These are phyloP conservation scores for Lobosporangium transversale DNA, from an alignment of 192 early-diverging fungal genomes.

Conservation along the genomic window DNA sequence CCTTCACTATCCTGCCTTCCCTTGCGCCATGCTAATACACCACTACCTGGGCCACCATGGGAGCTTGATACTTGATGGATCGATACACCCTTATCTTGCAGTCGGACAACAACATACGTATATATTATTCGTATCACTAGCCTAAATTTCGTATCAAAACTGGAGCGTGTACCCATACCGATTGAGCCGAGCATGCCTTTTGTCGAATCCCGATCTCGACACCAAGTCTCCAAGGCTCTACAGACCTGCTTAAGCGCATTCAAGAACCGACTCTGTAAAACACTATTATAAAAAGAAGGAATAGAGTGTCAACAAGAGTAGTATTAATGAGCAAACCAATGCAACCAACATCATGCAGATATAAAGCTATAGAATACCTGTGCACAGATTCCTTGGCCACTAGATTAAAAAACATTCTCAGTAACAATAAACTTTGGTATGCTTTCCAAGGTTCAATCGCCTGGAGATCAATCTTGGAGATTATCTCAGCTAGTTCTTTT, in stretches of 20 bases:
- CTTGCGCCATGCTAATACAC: constrained; percentile 34
- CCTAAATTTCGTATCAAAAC: constrained; percentile 34
- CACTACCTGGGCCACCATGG: constrained; percentile 12
- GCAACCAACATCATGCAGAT: no score
- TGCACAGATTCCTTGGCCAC: constrained; percentile 50
- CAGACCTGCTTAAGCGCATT: constrained; percentile 41
- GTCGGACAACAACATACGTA: constrained; percentile 35
- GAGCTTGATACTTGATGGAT: constrained; percentile 20
- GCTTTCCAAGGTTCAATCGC: constrained; percentile 44
- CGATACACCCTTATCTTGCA: constrained; percentile 36
- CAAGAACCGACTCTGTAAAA: constrained; percentile 43
- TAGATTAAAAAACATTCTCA: constrained; percentile 44
- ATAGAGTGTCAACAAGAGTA: neutral
- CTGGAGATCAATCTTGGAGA: constrained; percentile 33
- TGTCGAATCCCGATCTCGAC: constrained; percentile 33
- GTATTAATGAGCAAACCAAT: neutral
- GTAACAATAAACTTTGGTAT: constrained; percentile 31
- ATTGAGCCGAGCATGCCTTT: constrained; percentile 39
- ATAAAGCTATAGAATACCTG: constrained; percentile 11
- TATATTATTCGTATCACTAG: constrained; percentile 42
- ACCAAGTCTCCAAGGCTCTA: constrained; percentile 31
- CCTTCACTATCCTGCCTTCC: constrained; percentile 6
- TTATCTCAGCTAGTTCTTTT: constrained; percentile 35
- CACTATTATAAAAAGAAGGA: constrained; percentile 11
- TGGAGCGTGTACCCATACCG: constrained; percentile 41